These are phyloP conservation scores for Clavariopsis aquatica DNA, from an alignment of 495 filamentous ascomycete species.

Conservation along the genomic window DNA sequence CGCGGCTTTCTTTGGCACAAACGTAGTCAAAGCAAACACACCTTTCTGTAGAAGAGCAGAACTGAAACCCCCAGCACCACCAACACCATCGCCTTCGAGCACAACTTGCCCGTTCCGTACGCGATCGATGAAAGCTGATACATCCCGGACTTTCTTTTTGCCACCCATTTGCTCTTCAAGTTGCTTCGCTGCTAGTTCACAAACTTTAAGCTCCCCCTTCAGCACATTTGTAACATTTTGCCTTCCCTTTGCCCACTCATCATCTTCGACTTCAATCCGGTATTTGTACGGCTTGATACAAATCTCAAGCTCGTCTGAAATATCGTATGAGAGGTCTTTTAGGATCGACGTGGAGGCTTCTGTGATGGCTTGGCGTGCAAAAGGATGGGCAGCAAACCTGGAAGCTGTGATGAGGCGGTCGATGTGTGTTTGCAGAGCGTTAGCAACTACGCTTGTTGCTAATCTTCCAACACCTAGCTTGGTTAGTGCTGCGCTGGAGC, in stretches of 20 bases:
- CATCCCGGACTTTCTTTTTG: constrained; percentile 80
- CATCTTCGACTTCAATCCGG: constrained; percentile 88
- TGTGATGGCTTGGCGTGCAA: constrained; percentile 84
- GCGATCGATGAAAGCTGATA: constrained; percentile 86
- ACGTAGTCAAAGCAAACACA: constrained; percentile 44
- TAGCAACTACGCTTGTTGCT: constrained; percentile 85
- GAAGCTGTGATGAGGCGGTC: constrained; percentile 74
- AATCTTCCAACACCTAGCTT: constrained; percentile 91
- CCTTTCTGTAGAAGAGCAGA: constrained; percentile 77
- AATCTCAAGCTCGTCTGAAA: constrained; percentile 97
- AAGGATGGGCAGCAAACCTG: constrained; percentile 86
- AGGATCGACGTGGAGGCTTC: constrained; percentile 85
- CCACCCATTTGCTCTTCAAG: constrained; percentile 77
- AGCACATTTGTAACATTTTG: constrained; percentile 76
- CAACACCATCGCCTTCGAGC: constrained; percentile 76
- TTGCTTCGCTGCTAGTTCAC: constrained; percentile 72
- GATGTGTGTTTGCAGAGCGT: constrained; percentile 81
- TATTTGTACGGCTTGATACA: constrained; percentile 99
- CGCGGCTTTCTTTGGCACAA: background rate
- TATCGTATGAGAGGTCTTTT: constrained; percentile 93
- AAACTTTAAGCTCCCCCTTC: constrained; percentile 79
- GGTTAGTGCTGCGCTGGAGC: constrained; percentile 83
- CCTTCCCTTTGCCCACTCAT: constrained; percentile 81
- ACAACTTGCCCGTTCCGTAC: constrained; percentile 80
- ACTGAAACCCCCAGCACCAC: constrained; percentile 90